A percentile compares a stretch with the other conserved stretches of the same genome.
phyloP scores from a whole-genome alignment of 139 green algal species.

The Chlamydomonas applanata region DNA sequence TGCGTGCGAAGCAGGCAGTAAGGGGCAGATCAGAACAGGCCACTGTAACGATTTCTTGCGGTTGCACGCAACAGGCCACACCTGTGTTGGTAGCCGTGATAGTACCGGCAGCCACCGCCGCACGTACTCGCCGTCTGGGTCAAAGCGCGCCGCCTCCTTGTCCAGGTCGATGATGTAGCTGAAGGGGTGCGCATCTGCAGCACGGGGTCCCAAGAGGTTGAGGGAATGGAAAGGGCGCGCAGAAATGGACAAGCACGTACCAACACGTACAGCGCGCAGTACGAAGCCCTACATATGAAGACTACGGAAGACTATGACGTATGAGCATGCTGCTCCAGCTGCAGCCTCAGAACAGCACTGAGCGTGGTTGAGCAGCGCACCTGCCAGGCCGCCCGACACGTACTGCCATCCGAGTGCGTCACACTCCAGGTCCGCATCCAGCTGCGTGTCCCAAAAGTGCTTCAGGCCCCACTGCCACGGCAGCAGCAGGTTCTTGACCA shows the following conservation, averaged over 20 bases:
- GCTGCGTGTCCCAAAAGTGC: constrained; percentile 89
- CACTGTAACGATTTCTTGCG: too few relatives aligned
- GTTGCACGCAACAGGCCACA: too few relatives aligned
- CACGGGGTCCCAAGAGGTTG: too few relatives aligned
- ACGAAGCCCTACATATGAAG: too few relatives aligned
- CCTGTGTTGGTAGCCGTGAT: constrained; percentile 58
- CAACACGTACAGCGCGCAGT: too few relatives aligned
- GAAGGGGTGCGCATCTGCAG: constrained; percentile 78
- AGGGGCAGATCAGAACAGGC: too few relatives aligned
- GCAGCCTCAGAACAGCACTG: neutral
- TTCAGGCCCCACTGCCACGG: constrained; percentile 95
- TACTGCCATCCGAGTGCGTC: constrained; percentile 88
- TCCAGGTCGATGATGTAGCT: constrained; percentile 76
- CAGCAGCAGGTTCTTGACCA: constrained; percentile 92
- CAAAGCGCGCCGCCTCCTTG: constrained; percentile 53
- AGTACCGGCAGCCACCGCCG: constrained; percentile 87
- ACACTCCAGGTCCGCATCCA: constrained; percentile 91
- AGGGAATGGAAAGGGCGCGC: too few relatives aligned
- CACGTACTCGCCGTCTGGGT: constrained; percentile 88
- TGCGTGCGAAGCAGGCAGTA: too few relatives aligned
- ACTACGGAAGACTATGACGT: too few relatives aligned
- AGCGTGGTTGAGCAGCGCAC: constrained; percentile 13
- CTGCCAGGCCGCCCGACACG: constrained; percentile 61
- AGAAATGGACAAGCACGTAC: too few relatives aligned
- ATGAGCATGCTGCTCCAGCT: too few relatives aligned